A percentile compares a stretch with the other conserved stretches of the same genome.
These are phyloP conservation scores for Xylariales sp. DNA, from an alignment of 2,329 filamentous ascomycete genomes.

Conservation along the genomic window DNA sequence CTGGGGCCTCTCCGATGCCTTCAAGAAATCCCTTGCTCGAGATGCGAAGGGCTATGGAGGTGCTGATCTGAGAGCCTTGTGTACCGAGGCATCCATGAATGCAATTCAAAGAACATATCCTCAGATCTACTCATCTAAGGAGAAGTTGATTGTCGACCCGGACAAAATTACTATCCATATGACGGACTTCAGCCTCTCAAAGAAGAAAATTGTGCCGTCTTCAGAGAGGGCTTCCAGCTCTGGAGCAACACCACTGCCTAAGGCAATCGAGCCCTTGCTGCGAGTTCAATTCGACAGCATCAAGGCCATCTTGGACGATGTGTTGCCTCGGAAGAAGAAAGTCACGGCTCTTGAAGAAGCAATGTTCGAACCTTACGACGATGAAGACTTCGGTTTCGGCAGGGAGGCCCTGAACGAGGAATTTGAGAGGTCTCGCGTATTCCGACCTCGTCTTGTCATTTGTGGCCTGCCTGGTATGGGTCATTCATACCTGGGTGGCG, in stretches of 20 bases:
- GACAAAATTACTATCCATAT: slow-evolving; percentile 80
- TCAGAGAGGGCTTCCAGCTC: slow-evolving; percentile 87
- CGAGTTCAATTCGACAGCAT: slow-evolving; percentile 68
- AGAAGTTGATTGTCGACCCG: slow-evolving; percentile 86
- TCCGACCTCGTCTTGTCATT: slow-evolving; percentile 81
- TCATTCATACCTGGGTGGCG: slow-evolving; percentile 81
- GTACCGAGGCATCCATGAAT: slow-evolving; percentile 93
- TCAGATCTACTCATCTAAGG: slow-evolving; percentile 86
- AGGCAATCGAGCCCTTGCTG: slow-evolving; percentile 75
- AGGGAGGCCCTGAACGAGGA: slow-evolving; percentile 71
- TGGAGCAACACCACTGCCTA: slow-evolving; percentile 74
- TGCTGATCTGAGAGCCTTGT: slow-evolving; percentile 88
- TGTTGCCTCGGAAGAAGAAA: slow-evolving; percentile 81
- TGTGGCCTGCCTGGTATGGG: slow-evolving; percentile 86
- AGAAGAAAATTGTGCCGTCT: slow-evolving; percentile 94
- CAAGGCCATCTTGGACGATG: slow-evolving; percentile 62
- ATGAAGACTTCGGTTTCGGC: slow-evolving; percentile 77
- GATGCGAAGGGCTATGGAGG: slow-evolving; percentile 95
- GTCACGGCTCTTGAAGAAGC: slow-evolving; percentile 90
- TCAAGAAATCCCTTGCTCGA: slow-evolving; percentile 80
- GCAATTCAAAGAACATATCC: slow-evolving; percentile 93
- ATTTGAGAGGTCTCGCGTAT: slow-evolving; percentile 84
- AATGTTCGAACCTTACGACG: slow-evolving; percentile 80
- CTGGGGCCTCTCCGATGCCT: slow-evolving; percentile 76
- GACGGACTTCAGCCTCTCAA: slow-evolving; percentile 94